Percentiles rank a stretch among this genome's conserved stretches.
Evolutionary conservation across 2,329 filamentous ascomycete genomes (phyloP).

Genomic region (Thelonectria blattea): DNA sequence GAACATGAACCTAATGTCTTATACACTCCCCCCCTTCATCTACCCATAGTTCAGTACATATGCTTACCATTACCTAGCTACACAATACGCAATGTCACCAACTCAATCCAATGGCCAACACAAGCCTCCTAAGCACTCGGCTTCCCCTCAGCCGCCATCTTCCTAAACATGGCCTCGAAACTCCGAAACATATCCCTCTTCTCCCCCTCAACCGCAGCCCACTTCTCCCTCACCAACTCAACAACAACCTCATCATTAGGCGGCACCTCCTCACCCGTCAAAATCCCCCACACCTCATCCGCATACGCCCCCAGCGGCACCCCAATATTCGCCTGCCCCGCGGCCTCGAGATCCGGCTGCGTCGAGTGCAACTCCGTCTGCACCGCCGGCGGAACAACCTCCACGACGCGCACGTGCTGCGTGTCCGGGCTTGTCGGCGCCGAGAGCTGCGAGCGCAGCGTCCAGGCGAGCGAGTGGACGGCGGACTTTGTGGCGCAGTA

Average conservation of each 20-base stretch:
- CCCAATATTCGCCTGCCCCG: conserved; percentile 7
- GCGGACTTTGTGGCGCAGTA: conserved; percentile 29
- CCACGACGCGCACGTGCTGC: conserved; percentile 18
- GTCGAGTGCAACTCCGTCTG: conserved; percentile 20
- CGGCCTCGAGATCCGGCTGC: conserved; percentile 5
- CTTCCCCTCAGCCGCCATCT: neutral
- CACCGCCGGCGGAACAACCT: conserved; percentile 28
- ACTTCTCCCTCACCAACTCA: neutral
- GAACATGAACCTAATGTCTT: no score
- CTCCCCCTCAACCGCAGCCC: neutral
- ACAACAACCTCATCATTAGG: conserved; percentile 10
- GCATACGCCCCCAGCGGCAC: conserved; percentile 13
- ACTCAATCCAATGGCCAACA: no score
- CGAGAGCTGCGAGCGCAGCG: conserved; percentile 7
- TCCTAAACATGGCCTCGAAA: conserved; percentile 10
- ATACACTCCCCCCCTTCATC: no score
- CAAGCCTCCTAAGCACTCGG: neutral
- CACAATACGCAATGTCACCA: no score
- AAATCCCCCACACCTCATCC: conserved; percentile 14
- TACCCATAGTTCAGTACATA: no score
- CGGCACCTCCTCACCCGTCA: neutral
- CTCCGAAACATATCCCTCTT: neutral
- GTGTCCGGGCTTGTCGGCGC: conserved; percentile 16
- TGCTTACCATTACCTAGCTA: no score
- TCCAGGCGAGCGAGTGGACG: conserved; percentile 24